Conservation (phyloP, 2,329 filamentous ascomycete species). For the Fusarium sambucinum region DNA sequence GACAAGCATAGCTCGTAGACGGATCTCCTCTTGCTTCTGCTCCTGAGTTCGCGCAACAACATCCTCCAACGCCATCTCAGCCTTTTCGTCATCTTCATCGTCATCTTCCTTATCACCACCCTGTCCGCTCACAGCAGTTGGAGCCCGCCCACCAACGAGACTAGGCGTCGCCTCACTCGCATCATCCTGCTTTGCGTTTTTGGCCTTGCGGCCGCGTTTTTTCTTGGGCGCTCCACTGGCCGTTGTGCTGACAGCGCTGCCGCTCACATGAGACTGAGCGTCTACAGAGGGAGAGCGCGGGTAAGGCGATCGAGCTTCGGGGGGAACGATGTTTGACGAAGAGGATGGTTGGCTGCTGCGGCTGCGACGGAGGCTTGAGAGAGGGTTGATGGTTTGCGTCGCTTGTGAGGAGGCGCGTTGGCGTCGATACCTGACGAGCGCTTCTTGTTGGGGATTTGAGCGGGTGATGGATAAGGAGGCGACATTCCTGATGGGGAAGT, state of each 20-base stretch:
- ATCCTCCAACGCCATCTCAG: conserved; percentile 68
- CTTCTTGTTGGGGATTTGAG: conserved; percentile 69
- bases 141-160: conserved; percentile 56
- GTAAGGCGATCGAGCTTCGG: conserved; percentile 70
- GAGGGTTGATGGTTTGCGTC: conserved; percentile 76
- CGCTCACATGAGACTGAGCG: conserved; percentile 69
- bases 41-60: conserved; percentile 73
- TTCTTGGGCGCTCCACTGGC: conserved; percentile 62
- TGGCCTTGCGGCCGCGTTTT: conserved; percentile 72
- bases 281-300: conserved; percentile 76
- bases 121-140: conserved; percentile 60
- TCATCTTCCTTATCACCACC: conserved; percentile 63
- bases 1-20: conserved; percentile 70
- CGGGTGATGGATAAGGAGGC: conserved; percentile 64
- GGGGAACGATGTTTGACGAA: conserved; percentile 85
- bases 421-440: conserved; percentile 68
- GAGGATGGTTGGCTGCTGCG: conserved; percentile 67
- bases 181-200: conserved; percentile 62
- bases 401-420: conserved; percentile 67
- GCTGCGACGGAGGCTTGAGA: conserved; percentile 67
- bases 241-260: conserved; percentile 66
- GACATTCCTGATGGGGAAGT: conserved; percentile 67
- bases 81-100: conserved; percentile 68
- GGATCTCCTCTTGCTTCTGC: conserved; percentile 72
- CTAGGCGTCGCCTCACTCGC: conserved; percentile 60